phyloP scores from a whole-genome alignment of 371 early-diverging fungal genomes.

The Mycotypha africana region DNA sequence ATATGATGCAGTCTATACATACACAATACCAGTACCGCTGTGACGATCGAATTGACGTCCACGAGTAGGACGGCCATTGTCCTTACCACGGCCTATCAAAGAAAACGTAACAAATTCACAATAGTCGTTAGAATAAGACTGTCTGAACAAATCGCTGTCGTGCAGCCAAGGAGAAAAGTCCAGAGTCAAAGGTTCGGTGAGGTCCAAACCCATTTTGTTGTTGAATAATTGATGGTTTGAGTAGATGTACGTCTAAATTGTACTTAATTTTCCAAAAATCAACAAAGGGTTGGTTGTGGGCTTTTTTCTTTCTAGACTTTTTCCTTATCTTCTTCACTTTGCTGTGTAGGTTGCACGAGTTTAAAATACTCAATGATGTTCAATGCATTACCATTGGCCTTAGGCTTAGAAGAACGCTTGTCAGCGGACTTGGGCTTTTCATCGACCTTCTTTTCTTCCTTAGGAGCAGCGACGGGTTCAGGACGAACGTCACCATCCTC shows the following conservation, averaged over 20 bases:
- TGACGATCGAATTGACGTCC: conserved; percentile 79
- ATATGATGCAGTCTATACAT: no score
- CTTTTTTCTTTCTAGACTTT: not conserved
- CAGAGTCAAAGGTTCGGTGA: no score
- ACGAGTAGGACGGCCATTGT: conserved; percentile 39
- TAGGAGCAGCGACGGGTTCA: conserved; percentile 34
- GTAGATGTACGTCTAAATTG: no score
- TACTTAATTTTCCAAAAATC: not conserved
- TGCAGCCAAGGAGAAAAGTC: conserved; percentile 4
- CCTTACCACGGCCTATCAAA: conserved; percentile 11
- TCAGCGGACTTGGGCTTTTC: conserved; percentile 21
- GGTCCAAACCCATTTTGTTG: not conserved
- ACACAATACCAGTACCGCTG: conserved; percentile 66
- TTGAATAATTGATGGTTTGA: not conserved
- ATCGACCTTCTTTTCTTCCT: conserved; percentile 25
- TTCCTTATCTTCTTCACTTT: not conserved
- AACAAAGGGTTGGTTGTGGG: not conserved
- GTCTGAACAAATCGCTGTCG: no score
- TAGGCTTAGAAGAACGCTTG: conserved; percentile 18
- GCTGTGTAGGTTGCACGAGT: not conserved
- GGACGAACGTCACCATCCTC: conserved; percentile 50
- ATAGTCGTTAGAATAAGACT: no score
- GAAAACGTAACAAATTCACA: no score
- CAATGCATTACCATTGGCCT: conserved; percentile 20
- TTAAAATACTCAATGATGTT: conserved; percentile 26